Base-by-base conservation (phyloP, 2,329 filamentous ascomycete genomes). In the Colletotrichum tofieldiae region DNA sequence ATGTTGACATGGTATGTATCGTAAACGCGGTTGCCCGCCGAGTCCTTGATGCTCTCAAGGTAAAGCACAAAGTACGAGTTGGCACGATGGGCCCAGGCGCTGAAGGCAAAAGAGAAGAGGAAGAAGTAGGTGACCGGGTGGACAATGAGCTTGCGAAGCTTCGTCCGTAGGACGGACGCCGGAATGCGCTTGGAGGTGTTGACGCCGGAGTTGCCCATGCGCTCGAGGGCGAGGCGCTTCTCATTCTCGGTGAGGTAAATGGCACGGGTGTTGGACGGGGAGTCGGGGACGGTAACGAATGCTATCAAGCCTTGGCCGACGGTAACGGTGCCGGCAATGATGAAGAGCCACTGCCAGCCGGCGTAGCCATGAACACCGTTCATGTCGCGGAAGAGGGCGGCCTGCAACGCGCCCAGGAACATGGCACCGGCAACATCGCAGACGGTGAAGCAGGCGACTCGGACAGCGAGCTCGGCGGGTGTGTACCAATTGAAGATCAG, bases 401-500 rank as follows among this genome's bases (percentile, higher is more conserved):
- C 82, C 20, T 85, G 84, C 8, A 87, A 80, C 5, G 85, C 79
- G 3, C 85, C 84, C 2, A 84, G 78, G 60, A 86, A 86, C 76
- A 84, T 84, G 41, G 79, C 81, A 2, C 85, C 83, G 1, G 85
- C 80, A 5, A 85, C 83, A 60, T 84, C 84, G 3, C 81, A 82
- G 5, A 83, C 80, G 51, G 84, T 84, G 70, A 86, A 83, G 70
- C 85, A 82, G 64, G 84, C 83, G 37, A 86, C 79, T 52, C 84
- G 79, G 35, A 81, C 74, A 45, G 80, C 75, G 51, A 84, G 74
- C 75, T 82, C 81, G 73, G 83, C 82, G 23, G 85, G 81, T 0
- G 85, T 86, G 77, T 88, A 88, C 80, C 85, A 88, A 65, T 86
- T 84, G 29, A 83, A 84, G 7, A 88, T 80, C 43, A 86, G 82